Conservation (phyloP, 2,329 filamentous ascomycete genomes). For the Penicillium sp. region DNA sequence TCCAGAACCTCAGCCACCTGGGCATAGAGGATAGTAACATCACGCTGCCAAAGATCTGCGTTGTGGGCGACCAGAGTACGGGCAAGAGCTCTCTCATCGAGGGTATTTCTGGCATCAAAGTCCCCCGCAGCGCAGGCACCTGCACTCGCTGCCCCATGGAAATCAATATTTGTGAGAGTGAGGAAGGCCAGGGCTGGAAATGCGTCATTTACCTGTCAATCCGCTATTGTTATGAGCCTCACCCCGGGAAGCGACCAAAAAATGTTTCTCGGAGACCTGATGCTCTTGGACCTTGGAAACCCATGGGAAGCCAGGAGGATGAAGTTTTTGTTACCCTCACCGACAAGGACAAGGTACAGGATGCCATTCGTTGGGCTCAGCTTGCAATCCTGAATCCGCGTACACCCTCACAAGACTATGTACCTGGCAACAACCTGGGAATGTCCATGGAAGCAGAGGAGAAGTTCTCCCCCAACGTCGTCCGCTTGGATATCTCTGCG, state of each 20-base stretch:
- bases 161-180: constrained; percentile 64
- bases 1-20: constrained; percentile 63
- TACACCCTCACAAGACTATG: constrained; percentile 52
- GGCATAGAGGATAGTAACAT: constrained; percentile 67
- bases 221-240: constrained; percentile 57
- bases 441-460: constrained; percentile 44
- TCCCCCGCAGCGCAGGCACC: constrained; percentile 67
- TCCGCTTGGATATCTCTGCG: constrained; percentile 71
- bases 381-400: constrained; percentile 70
- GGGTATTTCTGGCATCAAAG: constrained; percentile 63
- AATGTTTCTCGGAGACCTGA: constrained; percentile 49
- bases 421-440: constrained; percentile 49
- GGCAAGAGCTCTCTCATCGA: constrained; percentile 71
- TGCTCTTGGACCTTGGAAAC: constrained; percentile 65
- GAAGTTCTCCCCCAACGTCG: constrained; percentile 78
- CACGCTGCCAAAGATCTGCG: constrained; percentile 72
- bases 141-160: constrained; percentile 81
- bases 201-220: constrained; percentile 66
- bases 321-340: constrained; percentile 63
- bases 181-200: constrained; percentile 53
- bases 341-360: constrained; percentile 62
- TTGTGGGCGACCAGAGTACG: constrained; percentile 80
- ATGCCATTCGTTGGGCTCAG: constrained; percentile 70
- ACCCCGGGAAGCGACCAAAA: too few relatives aligned
- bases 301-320: constrained; percentile 44